Base-by-base conservation (phyloP, 1,284 basidiomycete genomes). In the Ceratobasidium theobromae region DNA sequence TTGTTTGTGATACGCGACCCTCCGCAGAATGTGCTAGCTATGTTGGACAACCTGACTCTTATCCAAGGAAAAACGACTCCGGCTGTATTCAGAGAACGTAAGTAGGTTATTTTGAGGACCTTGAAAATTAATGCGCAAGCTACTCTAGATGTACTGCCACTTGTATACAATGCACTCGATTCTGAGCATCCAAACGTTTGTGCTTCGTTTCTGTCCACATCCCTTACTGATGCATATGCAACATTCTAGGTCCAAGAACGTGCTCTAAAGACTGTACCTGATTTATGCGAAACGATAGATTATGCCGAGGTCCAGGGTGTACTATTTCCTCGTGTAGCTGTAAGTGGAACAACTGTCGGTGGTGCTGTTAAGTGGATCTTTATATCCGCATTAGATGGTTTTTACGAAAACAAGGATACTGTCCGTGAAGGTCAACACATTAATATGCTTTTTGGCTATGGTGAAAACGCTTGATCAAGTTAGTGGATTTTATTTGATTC, bases 101-200 rank as follows among this genome's bases (percentile, higher is more conserved):
- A 74, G 89, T 49, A 21, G 12, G 11, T 18, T 14, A 21, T 14
- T 23, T 52, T 62, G 46, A 67, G 52, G 21, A 9, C 30, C 12
- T 25, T 60, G 16, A 48, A 43, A 41, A n/a, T 16, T 16, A 4
- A 12, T 30, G 32, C 35, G 8, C 35, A 38, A 12, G 16, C 35
- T n/a, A 9, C 23, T 49, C 1, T 73, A 95, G 93, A 94, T 78
- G 93, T 99, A 12, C 84, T 98, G 72, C 94, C 95, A 0, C 81
- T 99, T 30, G 89, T 99, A 16, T 99, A 99, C 75, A 92, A 94
- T 73, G 92, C 96, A 1, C 79, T 99, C 48, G 95, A 98, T 69
- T 91, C 91, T 11, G 96, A 99, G 60, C 92, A 96, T 77, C 83
- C 89, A 1, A 76, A 86, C 70, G 89, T 89, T 73, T 71, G 82